These are phyloP conservation scores for Trapa incisa DNA, from an alignment of 345 rosid species.

Conservation along the genomic window DNA sequence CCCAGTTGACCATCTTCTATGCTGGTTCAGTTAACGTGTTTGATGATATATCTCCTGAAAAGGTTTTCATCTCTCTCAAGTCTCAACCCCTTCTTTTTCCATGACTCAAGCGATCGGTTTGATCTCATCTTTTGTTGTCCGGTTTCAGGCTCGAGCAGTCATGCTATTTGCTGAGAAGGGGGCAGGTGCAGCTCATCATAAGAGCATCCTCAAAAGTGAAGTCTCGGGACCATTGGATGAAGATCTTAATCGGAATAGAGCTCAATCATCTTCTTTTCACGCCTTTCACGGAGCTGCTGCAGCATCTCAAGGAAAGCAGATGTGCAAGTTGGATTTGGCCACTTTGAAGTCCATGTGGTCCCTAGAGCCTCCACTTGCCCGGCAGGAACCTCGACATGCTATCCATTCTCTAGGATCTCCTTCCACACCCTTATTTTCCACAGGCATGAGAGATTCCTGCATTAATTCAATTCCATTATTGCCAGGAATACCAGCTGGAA, in stretches of 20 bases:
- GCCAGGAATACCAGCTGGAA: neutral
- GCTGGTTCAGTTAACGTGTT: slow-evolving; percentile 59
- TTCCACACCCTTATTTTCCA: slow-evolving; percentile 1
- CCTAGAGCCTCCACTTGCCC: slow-evolving; percentile 19
- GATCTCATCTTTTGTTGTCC: neutral
- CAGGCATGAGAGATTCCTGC: neutral
- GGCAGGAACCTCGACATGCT: slow-evolving; percentile 21
- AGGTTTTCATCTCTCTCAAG: slow-evolving; percentile 31
- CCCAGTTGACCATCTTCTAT: slow-evolving; percentile 72
- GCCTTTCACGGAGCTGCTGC: neutral
- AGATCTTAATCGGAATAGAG: neutral
- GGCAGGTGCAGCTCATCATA: slow-evolving; percentile 16
- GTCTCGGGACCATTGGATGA: slow-evolving; percentile 17
- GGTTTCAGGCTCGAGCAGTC: slow-evolving; percentile 68
- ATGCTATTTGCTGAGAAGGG: slow-evolving; percentile 68
- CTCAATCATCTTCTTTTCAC: neutral
- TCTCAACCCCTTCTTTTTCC: neutral
- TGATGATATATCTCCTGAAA: slow-evolving; percentile 59
- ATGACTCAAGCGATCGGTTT: neutral
- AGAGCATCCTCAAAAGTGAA: slow-evolving; percentile 21
- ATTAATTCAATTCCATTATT: neutral
- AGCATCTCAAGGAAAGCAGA: slow-evolving; percentile 33
- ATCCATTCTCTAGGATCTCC: slow-evolving; percentile 2
- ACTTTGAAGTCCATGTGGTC: neutral
- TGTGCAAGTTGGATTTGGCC: slow-evolving; percentile 14